Conservation (phyloP, 1,284 basidiomycete genomes). For the Sanghuangporus sanghuang region DNA sequence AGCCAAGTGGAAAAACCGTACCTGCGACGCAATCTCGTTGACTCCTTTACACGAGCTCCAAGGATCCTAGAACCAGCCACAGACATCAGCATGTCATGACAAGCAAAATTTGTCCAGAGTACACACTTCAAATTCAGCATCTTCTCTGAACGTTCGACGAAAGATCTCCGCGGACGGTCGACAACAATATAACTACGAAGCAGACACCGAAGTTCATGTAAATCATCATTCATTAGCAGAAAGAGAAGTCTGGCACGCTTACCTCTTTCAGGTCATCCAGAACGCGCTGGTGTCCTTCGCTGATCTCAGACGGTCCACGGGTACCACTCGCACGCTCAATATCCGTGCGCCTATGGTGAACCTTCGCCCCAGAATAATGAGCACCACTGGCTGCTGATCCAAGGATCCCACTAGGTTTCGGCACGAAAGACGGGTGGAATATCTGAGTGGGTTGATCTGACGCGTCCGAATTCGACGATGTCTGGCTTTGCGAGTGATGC, state of each 20-base stretch:
- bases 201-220: neutral
- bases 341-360: slow-evolving; percentile 21
- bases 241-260: slow-evolving; percentile 14
- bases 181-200: slow-evolving; percentile 45
- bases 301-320: slow-evolving; percentile 6
- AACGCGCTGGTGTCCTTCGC: slow-evolving; percentile 36
- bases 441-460: slow-evolving; percentile 34
- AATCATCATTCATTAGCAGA: neutral
- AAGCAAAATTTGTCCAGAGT: neutral
- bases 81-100: neutral
- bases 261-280: slow-evolving; percentile 51
- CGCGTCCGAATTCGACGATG: neutral
- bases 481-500: neutral
- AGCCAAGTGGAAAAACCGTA: slow-evolving; percentile 24
- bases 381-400: slow-evolving; percentile 40
- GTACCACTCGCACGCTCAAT: slow-evolving; percentile 20
- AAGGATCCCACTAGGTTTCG: slow-evolving; percentile 40
- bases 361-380: slow-evolving; percentile 25
- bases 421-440: slow-evolving; percentile 38
- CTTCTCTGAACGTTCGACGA: slow-evolving; percentile 48
- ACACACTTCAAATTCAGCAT: slow-evolving; percentile 56
- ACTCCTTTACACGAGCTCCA: slow-evolving; percentile 46
- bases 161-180: slow-evolving; percentile 53
- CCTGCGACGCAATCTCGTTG: slow-evolving; percentile 51
- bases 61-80: slow-evolving; percentile 40